A percentile compares a stretch with the other conserved stretches of the same genome.
phyloP scores from a whole-genome alignment of 2,329 filamentous ascomycete genomes.

The Orbilia brochopaga region DNA sequence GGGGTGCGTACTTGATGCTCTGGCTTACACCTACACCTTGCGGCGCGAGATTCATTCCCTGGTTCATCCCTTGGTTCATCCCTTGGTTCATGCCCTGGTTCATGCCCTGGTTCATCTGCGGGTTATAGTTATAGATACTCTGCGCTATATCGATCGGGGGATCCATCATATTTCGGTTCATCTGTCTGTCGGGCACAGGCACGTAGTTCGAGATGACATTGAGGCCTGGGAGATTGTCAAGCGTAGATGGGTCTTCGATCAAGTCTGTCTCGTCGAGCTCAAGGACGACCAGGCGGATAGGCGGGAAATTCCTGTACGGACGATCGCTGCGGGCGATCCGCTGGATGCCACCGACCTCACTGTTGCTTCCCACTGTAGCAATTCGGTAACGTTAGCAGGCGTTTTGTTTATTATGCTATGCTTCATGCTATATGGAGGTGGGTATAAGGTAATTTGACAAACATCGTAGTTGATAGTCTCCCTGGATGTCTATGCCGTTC shows the following conservation, averaged over 20 bases:
- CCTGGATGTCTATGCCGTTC: slow-evolving; percentile 8
- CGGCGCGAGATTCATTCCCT: no score
- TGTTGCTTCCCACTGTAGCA: slow-evolving; percentile 26
- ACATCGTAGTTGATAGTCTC: slow-evolving; percentile 37
- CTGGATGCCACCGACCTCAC: slow-evolving; percentile 10
- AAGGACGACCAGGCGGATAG: slow-evolving; percentile 31
- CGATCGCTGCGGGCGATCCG: slow-evolving; percentile 34
- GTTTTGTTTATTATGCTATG: neutral
- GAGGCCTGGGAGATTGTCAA: neutral
- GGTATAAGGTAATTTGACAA: neutral
- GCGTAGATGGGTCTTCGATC: slow-evolving; percentile 1
- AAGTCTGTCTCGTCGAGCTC: slow-evolving; percentile 23
- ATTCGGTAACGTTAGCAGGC: neutral
- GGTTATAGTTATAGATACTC: no score
- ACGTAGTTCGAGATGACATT: no score
- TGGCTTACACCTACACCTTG: no score
- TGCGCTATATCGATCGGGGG: no score
- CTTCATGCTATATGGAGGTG: neutral
- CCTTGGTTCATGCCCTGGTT: no score
- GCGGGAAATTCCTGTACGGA: slow-evolving; percentile 16
- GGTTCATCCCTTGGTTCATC: no score
- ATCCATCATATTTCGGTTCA: no score
- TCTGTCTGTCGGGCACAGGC: no score
- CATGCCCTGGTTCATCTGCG: no score
- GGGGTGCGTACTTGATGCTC: no score